These are phyloP conservation scores for Leccinum solheimii DNA, from an alignment of 1,284 basidiomycete genomes.

Conservation along the genomic window DNA sequence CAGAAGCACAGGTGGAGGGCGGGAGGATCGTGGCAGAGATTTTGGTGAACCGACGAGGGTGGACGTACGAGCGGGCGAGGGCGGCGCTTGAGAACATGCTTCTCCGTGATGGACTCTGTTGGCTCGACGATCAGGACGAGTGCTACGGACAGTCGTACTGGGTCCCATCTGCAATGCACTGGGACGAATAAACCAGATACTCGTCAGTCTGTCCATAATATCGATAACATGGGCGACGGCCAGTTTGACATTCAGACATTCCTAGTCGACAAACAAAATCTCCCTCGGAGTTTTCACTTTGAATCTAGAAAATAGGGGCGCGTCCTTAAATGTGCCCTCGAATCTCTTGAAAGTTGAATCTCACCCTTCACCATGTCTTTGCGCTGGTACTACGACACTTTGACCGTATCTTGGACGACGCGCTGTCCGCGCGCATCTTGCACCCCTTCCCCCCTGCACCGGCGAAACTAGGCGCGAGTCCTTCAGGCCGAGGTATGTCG, in stretches of 20 bases:
- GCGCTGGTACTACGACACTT: slow-evolving; percentile 48
- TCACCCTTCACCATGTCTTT: slow-evolving; percentile 31
- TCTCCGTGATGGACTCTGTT: slow-evolving; percentile 87
- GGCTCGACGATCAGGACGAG: slow-evolving; percentile 89
- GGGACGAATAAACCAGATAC: slow-evolving; percentile 54
- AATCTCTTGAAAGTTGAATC: neutral
- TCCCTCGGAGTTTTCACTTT: neutral
- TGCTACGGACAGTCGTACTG: slow-evolving; percentile 67
- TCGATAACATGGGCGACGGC: neutral
- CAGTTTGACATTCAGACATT: neutral
- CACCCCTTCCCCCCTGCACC: slow-evolving; percentile 11
- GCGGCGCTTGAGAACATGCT: slow-evolving; percentile 88
- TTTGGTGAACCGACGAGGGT: slow-evolving; percentile 63
- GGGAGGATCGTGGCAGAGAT: slow-evolving; percentile 64
- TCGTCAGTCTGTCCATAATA: neutral
- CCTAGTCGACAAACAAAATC: neutral
- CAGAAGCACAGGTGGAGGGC: slow-evolving; percentile 67
- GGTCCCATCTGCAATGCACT: slow-evolving; percentile 81
- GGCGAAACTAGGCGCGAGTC: slow-evolving; percentile 18
- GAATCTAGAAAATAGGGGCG: neutral
- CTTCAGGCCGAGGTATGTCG: slow-evolving; percentile 30
- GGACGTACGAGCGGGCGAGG: slow-evolving; percentile 75
- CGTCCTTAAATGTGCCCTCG: neutral
- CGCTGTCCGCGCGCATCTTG: slow-evolving; percentile 36
- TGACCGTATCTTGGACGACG: slow-evolving; percentile 51